These are phyloP conservation scores for Cytospora piceicola DNA, from an alignment of 2,329 filamentous ascomycete genomes.

Conservation along the genomic window DNA sequence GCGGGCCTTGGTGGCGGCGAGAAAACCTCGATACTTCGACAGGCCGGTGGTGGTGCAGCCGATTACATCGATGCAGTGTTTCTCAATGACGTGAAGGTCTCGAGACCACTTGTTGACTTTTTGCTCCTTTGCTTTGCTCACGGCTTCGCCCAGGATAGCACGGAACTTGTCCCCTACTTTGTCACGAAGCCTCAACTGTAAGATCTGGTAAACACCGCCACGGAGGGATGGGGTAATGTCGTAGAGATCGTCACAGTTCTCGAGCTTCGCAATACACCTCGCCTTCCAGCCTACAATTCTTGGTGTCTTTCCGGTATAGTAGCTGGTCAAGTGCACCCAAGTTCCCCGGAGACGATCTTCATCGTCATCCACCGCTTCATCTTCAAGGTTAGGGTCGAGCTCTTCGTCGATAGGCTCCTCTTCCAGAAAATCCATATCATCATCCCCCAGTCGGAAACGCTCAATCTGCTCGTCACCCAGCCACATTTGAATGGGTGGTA, in stretches of 20 bases:
- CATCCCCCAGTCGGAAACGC: slow-evolving; percentile 27
- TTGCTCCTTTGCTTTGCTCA: slow-evolving; percentile 52
- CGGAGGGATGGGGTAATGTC: slow-evolving; percentile 59
- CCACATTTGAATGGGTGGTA: slow-evolving; percentile 44
- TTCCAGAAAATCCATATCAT: slow-evolving; percentile 18
- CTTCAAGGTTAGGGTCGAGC: slow-evolving; percentile 46
- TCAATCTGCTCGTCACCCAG: slow-evolving; percentile 59
- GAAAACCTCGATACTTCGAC: slow-evolving; percentile 75
- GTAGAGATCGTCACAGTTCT: slow-evolving; percentile 57
- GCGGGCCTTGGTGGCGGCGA: slow-evolving; percentile 67
- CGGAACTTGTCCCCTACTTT: slow-evolving; percentile 52
- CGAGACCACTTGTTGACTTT: slow-evolving; percentile 63
- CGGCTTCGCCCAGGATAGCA: slow-evolving; percentile 53
- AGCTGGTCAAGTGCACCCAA: slow-evolving; percentile 47
- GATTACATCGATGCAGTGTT: slow-evolving; percentile 54
- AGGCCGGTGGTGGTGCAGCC: slow-evolving; percentile 77
- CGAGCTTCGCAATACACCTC: slow-evolving; percentile 30
- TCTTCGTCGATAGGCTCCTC: slow-evolving; percentile 63
- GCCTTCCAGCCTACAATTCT: slow-evolving; percentile 30
- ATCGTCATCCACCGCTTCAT: slow-evolving; percentile 42
- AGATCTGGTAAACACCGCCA: slow-evolving; percentile 67
- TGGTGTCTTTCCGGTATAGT: slow-evolving; percentile 43
- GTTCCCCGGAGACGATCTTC: slow-evolving; percentile 49
- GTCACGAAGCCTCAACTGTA: slow-evolving; percentile 60
- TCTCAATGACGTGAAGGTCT: slow-evolving; percentile 51